Percentiles rank a stretch among this genome's conserved stretches.
phyloP scores from a whole-genome alignment of 164 flowering plant genomes.

The Dillenia turbinata region DNA sequence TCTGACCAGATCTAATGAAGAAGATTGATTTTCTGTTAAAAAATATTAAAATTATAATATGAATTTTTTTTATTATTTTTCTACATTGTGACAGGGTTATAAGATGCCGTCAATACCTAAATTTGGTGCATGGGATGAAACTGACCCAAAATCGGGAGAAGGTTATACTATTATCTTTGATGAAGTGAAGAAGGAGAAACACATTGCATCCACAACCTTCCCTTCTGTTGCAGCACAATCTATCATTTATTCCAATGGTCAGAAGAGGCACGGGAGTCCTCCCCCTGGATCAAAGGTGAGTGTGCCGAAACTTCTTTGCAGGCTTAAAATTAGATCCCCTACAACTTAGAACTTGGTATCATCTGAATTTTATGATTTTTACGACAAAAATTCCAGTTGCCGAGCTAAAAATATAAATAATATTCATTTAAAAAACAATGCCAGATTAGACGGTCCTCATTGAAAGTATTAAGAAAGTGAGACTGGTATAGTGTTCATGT shows the following conservation, averaged over 20 bases:
- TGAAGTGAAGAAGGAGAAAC: conserved; percentile 53
- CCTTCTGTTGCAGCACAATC: conserved; percentile 16
- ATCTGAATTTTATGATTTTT: too few species aligned
- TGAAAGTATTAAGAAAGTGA: too few species aligned
- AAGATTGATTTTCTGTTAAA: too few species aligned
- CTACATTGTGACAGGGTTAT: conserved; percentile 20
- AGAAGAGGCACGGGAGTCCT: conserved; percentile 11
- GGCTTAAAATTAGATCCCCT: too few species aligned
- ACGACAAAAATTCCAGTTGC: too few species aligned
- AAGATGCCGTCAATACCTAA: conserved; percentile 53
- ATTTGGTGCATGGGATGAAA: conserved; percentile 72
- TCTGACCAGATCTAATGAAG: too few species aligned
- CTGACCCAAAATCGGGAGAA: conserved; percentile 58
- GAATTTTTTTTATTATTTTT: conserved; percentile 1
- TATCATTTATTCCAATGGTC: conserved; percentile 13
- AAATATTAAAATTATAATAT: not conserved
- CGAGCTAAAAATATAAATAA: too few species aligned
- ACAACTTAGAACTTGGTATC: too few species aligned
- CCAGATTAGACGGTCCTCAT: too few species aligned
- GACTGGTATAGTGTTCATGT: too few species aligned
- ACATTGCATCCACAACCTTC: conserved; percentile 24
- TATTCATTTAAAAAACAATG: too few species aligned
- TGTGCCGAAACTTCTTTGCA: not conserved
- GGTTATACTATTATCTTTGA: conserved; percentile 63
- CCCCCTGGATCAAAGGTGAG: conserved; percentile 25